Evolutionary conservation across 148 eudicot species (phyloP), one percentile per base, ranked within the genome.

Genomic region (Nepenthes mirabilis): DNA sequence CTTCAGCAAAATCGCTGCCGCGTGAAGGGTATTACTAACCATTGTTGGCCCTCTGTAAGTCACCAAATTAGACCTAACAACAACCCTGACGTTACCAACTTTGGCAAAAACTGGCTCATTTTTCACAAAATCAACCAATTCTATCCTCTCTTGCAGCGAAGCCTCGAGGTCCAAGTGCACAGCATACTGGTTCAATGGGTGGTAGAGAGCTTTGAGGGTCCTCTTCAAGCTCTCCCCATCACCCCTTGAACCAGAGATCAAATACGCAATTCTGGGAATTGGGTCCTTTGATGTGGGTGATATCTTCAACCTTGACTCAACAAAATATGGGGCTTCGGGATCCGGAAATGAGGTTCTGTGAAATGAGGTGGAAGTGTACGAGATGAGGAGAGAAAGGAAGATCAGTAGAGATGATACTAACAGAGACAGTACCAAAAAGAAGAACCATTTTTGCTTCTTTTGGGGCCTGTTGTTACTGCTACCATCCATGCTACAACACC

Each of bases 11-110:
- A 87, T 83, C 7, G 95, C 84, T 56, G 79, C 81, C 57, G 84
- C 90, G 73, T 87, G 95, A 49, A 87, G 90, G 1, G 95, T 87
- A 64, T 81, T 83, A 34, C 63, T 72, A 7, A 87, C 90, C 95
- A 87, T 87, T 54, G 84, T 87, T 0, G 95, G 95, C 0, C 95
- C 95, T 55, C 90, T 81, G 61, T 87, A 87, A n/a, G 95, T 87
- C 3, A 87, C 83, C 70, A 87, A 72, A 77, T 86, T 87, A 47
- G 90, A 79, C 74, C 72, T 83, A 34, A 34, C 14, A 36, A 87
- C 68, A 58, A 83, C 77, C 35, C 77, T 77, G n/a, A 87, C 95
- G 74, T 87, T 86, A 40, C 90, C 85, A 48, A 87, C 73, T 62
- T 62, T 34, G n/a, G 40, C 68, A 75, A 87, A 87, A 57, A 83